Evolutionary conservation across 2,329 filamentous ascomycete genomes (phyloP), one percentile per base, ranked within the genome.

Genomic region (Emergomyces orientalis): DNA sequence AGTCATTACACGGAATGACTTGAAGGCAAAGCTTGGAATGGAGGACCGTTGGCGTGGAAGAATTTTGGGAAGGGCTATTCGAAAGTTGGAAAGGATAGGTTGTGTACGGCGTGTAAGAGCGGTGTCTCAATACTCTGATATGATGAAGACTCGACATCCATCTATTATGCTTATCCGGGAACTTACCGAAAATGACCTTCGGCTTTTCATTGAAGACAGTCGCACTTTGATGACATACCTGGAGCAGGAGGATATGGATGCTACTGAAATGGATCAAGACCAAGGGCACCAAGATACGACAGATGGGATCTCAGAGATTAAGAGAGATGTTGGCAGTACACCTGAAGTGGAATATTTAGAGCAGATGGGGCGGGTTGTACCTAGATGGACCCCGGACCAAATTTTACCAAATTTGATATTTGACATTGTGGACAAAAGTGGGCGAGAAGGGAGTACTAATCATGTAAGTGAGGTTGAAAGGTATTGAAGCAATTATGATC

Each of bases 341-440:
- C 63, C 41, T 34, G 62, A 59, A 49, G 66, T 71, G 45, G 65
- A 69, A 52, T 67, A 67, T 19, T 67, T 70, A 64, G 69, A 72
- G 39, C 69, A 73, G 37, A 66, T 69, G 59, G 73, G 71, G 25
- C 72, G 78, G 32, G 71, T 76, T 17, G 71, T 80, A 19, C 81
- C 83, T 8, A 76, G 75, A 63, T 87, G 84, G 84, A 80, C 74
- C 8, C 81, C 84, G 1, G 81, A 84, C 66, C 72, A 79, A 9
- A 75, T 75, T 19, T 69, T 84, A 30, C 70, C 78, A 47, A 86
- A 86, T 64, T 72, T 81, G 3, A 69, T 86, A 6, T 81, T 80
- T 63, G 77, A 83, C 39, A 68, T 80, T 11, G 74, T 84, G 58
- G 72, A 79, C 19, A 67, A 72, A 30, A 71, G 78, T 30, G 84